A percentile compares a stretch with the other conserved stretches of the same genome.
Conservation (phyloP, 768 basidiomycete genomes). For the Suillus americanus region DNA sequence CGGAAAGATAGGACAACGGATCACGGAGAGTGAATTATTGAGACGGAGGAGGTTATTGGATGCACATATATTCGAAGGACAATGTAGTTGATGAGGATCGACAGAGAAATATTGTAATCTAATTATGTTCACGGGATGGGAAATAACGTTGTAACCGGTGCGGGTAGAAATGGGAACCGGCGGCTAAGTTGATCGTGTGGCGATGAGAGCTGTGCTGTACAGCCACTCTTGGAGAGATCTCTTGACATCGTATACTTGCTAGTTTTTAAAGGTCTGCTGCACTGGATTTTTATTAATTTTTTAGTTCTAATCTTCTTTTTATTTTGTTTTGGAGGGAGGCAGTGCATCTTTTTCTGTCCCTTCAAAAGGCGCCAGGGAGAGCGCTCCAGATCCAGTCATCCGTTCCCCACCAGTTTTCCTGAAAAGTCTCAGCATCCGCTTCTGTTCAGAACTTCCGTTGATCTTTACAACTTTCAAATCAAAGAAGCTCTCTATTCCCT, state of each 20-base stretch:
- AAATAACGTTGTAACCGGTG: background rate
- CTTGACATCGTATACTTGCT: background rate
- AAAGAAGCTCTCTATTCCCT: slow-evolving; percentile 34
- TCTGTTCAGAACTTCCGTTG: slow-evolving; percentile 30
- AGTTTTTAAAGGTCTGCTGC: slow-evolving; percentile 10
- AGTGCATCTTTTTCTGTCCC: slow-evolving; percentile 11
- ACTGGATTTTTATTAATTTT: slow-evolving; percentile 22
- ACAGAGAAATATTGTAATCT: too few relatives aligned
- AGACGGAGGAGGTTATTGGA: slow-evolving; percentile 75
- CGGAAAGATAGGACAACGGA: slow-evolving; percentile 62
- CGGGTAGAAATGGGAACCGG: background rate
- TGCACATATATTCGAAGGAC: slow-evolving; percentile 56
- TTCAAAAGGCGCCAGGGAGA: slow-evolving; percentile 19
- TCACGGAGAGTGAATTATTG: slow-evolving; percentile 79
- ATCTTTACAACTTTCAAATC: slow-evolving; percentile 30
- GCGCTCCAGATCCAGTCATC: slow-evolving; percentile 4
- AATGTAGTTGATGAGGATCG: background rate
- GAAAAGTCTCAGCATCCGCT: slow-evolving; percentile 18
- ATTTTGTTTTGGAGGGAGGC: slow-evolving; percentile 9
- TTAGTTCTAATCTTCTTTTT: background rate
- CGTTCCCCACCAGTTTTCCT: slow-evolving; percentile 12
- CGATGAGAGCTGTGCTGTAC: slow-evolving; percentile 30
- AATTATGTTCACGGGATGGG: background rate
- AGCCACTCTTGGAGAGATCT: slow-evolving; percentile 28
- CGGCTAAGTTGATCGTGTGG: slow-evolving; percentile 7